Conservation (phyloP, 129 eudicot species). For the Silybum marianum region DNA sequence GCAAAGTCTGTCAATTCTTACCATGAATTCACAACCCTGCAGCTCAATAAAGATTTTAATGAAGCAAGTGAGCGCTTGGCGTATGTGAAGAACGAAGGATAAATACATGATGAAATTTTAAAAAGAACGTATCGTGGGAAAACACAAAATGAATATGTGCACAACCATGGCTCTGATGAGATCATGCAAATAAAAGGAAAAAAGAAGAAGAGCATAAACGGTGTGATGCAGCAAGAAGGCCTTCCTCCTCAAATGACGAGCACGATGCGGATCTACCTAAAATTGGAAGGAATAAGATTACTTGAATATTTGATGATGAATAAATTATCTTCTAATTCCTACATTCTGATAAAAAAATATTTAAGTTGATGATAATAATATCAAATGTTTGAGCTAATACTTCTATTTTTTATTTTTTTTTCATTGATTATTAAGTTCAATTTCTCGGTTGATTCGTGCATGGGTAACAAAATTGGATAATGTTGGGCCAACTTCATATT, state of each 20-base stretch:
- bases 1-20: no score
- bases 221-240: no score
- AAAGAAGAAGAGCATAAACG: no score
- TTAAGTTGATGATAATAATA: neutral
- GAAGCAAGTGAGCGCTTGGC: slow-evolving; percentile 8
- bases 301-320: neutral
- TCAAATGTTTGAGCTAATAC: neutral
- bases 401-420: no score
- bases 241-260: no score
- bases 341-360: no score
- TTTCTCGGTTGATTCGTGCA: neutral
- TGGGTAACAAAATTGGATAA: neutral
- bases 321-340: neutral
- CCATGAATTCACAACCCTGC: no score
- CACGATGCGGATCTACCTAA: neutral
- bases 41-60: slow-evolving; percentile 3
- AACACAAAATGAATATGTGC: neutral
- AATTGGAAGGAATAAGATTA: neutral
- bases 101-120: neutral
- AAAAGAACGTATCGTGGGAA: neutral
- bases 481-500: neutral
- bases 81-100: neutral
- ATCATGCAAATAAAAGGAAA: no score
- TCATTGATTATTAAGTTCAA: neutral
- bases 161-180: neutral